Conservation (phyloP, 1,284 basidiomycete genomes). For the Irpex rosettiformis region DNA sequence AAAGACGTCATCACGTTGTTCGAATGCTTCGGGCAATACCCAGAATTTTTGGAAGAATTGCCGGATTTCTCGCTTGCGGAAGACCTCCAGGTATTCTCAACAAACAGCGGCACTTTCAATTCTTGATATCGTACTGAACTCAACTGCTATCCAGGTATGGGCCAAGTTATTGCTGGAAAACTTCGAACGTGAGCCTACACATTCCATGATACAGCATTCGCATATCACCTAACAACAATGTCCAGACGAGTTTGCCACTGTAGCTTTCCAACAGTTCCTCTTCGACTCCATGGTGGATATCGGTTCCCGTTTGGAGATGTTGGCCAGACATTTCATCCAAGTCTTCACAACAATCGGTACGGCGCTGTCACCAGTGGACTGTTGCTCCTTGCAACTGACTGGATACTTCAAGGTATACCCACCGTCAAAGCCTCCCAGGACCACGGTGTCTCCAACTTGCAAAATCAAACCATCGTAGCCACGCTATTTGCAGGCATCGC, state of each 20-base stretch:
- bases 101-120: constrained; percentile 9
- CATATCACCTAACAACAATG: not conserved
- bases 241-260: not conserved
- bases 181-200: constrained; percentile 8
- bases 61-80: constrained; percentile 61
- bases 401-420: constrained; percentile 9
- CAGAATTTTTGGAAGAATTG: constrained; percentile 67
- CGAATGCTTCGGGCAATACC: constrained; percentile 67
- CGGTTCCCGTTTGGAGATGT: constrained; percentile 6
- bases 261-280: constrained; percentile 11
- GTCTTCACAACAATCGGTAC: constrained; percentile 12
- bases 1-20: constrained; percentile 59
- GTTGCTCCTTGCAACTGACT: not conserved
- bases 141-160: constrained; percentile 4
- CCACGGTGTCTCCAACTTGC: constrained; percentile 9
- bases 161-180: constrained; percentile 4
- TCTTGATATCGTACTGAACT: not conserved
- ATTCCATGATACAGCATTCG: too few species aligned
- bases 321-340: constrained; percentile 10
- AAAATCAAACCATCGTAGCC: constrained; percentile 13
- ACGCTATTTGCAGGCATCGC: constrained; percentile 12
- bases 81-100: constrained; percentile 52
- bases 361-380: too few species aligned
- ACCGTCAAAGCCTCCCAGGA: constrained; percentile 12
- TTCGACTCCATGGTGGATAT: constrained; percentile 9